Evolutionary conservation across 176 grass and related monocot genomes (phyloP), one percentile per base, ranked within the genome.

Genomic region (Raddia guianensis): DNA sequence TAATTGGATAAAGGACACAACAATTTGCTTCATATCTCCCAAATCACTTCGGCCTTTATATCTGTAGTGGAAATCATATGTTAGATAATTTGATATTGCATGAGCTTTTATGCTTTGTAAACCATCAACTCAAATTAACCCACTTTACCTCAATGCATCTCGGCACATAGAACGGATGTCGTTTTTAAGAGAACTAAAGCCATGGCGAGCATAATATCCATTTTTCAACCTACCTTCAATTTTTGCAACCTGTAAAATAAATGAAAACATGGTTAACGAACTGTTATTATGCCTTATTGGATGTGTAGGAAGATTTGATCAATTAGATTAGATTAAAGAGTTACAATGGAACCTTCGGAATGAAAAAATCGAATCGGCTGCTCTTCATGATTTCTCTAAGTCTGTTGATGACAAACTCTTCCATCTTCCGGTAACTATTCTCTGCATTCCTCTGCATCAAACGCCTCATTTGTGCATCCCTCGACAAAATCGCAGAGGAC

Each of bases 401-500:
- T 73, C 86, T 93, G 82, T 76, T 89, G 37, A 84, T 67, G 65
- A 99, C 70, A 90, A 90, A 95, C 62, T 94, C 92, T 79, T 92
- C 84, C 83, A 92, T 93, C 78, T 93, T 95, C 55, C 82, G 89
- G 70, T 99, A 99, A 54, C 91, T 66, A 71, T 84, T 93, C 79
- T 93, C 90, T 5, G 96, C 89, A 70, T 99, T 94, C 51, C 88
- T 91, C 86, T 99, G 92, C 70, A 99, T 87, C 90, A 91, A 90
- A 66, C 86, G 93, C 81, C 93, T 93, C 91, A 99, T 93, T 63
- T 99, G 92, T 61, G 96, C 96, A 95, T 99, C 96, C 82, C 93
- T 88, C 1, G 96, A 99, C 78, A 95, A 84, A 87, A 99, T 75
- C 3, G 82, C 96, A 21, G 92, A 92, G 2, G 95, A 95, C 73